These are phyloP conservation scores for Boletellus ananas DNA, from an alignment of 768 basidiomycete species.

Conservation along the genomic window DNA sequence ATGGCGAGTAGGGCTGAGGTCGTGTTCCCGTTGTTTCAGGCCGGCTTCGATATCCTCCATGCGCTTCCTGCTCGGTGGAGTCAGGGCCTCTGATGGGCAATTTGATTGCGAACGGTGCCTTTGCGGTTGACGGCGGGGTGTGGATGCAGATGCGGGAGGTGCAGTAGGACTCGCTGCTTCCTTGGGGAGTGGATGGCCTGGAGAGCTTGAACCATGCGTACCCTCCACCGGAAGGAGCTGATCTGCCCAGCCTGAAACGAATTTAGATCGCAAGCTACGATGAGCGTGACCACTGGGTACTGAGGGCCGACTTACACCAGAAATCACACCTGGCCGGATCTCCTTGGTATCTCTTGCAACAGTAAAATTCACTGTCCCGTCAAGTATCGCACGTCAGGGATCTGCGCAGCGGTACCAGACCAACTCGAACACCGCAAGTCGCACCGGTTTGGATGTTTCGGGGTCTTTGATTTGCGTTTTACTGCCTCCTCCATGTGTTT, in stretches of 20 bases:
- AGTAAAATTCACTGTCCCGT: conserved; percentile 36
- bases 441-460: conserved; percentile 38
- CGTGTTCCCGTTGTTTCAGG: conserved; percentile 13
- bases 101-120: neutral
- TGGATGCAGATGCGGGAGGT: neutral
- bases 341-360: conserved; percentile 29
- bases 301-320: conserved; percentile 32
- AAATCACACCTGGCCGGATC: conserved; percentile 29
- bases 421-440: conserved; percentile 6
- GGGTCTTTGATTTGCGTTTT: conserved; percentile 32
- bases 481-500: conserved; percentile 33
- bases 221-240: conserved; percentile 12
- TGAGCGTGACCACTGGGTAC: neutral
- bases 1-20: conserved; percentile 8
- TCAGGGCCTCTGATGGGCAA: neutral
- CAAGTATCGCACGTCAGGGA: conserved; percentile 5
- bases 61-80: conserved; percentile 10
- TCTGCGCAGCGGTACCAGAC: neutral
- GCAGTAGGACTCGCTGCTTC: neutral
- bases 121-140: neutral
- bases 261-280: neutral
- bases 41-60: conserved; percentile 15
- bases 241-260: conserved; percentile 34
- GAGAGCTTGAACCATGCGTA: neutral
- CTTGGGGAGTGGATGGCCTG: neutral